A percentile compares a stretch with the other conserved stretches of the same genome.
Evolutionary conservation across 805 yeast species (phyloP).

Genomic region (Saccharomyces jurei): DNA sequence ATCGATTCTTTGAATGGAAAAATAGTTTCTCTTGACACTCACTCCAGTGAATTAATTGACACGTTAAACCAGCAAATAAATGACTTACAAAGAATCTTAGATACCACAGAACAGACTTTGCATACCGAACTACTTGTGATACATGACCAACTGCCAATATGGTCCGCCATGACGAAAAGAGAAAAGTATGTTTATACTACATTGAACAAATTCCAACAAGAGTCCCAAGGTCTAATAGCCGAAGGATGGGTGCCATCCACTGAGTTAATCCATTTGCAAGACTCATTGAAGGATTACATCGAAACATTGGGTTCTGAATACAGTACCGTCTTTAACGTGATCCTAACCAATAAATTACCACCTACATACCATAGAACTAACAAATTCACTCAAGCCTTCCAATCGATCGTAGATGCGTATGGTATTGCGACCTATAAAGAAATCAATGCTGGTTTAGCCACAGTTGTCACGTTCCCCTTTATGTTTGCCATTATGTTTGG

Average conservation of each 20-base stretch:
- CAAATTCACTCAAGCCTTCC: slow-evolving; percentile 90
- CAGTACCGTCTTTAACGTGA: slow-evolving; percentile 47
- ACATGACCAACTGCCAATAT: slow-evolving; percentile 63
- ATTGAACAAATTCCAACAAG: slow-evolving; percentile 71
- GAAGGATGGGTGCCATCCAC: slow-evolving; percentile 95
- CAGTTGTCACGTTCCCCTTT: slow-evolving; percentile 92
- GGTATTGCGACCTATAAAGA: slow-evolving; percentile 91
- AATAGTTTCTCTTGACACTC: slow-evolving; percentile 40
- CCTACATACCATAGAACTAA: slow-evolving; percentile 95
- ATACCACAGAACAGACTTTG: slow-evolving; percentile 59
- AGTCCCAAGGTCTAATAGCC: slow-evolving; percentile 77
- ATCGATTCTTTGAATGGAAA: slow-evolving; percentile 86
- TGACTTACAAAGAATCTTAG: slow-evolving; percentile 54
- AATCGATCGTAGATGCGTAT: slow-evolving; percentile 88
- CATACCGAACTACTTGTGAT: slow-evolving; percentile 71
- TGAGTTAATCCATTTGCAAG: slow-evolving; percentile 59
- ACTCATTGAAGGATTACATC: slow-evolving; percentile 47
- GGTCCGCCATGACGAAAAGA: slow-evolving; percentile 62
- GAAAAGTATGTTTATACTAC: slow-evolving; percentile 79
- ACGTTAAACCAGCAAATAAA: slow-evolving; percentile 40
- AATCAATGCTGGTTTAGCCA: slow-evolving; percentile 92
- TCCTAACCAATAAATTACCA: slow-evolving; percentile 76
- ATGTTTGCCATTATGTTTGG: slow-evolving; percentile 99
- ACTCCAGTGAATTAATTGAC: slow-evolving; percentile 31
- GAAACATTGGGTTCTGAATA: slow-evolving; percentile 33